These are phyloP conservation scores for Apiotrichum siamense DNA, from an alignment of 1,284 basidiomycete genomes.

Conservation along the genomic window DNA sequence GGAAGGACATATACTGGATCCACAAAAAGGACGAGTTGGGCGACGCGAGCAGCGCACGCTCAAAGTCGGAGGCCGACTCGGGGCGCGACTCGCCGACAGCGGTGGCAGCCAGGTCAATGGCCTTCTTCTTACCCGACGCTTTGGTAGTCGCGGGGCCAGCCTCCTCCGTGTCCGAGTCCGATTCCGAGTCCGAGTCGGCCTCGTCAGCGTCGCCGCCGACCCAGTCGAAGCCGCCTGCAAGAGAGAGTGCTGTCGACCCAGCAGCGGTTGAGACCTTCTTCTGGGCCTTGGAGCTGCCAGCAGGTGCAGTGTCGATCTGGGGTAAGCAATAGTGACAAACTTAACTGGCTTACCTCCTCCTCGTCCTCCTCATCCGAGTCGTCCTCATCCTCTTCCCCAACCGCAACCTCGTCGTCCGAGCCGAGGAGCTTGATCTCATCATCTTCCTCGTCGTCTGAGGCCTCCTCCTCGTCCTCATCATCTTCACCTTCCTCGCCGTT, in stretches of 20 bases:
- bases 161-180: conserved; percentile 52
- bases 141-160: conserved; percentile 18
- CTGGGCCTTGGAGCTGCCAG: conserved; percentile 19
- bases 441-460: conserved; percentile 49
- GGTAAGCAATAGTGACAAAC: not conserved
- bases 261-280: conserved; percentile 26
- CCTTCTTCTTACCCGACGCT: conserved; percentile 53
- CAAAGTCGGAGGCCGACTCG: conserved; percentile 88
- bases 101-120: conserved; percentile 73
- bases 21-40: conserved; percentile 97
- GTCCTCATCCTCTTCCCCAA: conserved; percentile 20
- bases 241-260: conserved; percentile 38
- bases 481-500: conserved; percentile 46
- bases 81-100: conserved; percentile 71
- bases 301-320: conserved; percentile 16
- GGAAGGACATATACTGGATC: conserved; percentile 99
- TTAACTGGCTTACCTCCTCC: conserved; percentile 16
- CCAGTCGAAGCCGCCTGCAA: conserved; percentile 54
- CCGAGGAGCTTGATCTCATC: conserved; percentile 6
- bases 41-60: conserved; percentile 86
- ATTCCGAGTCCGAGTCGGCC: conserved; percentile 51
- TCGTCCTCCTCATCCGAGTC: conserved; percentile 25
- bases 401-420: conserved; percentile 21
- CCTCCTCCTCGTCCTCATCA: conserved; percentile 50
- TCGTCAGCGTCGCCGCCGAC: conserved; percentile 43